These are phyloP conservation scores for Huiozyma sinensis DNA, from an alignment of 805 yeast genomes.

Conservation along the genomic window DNA sequence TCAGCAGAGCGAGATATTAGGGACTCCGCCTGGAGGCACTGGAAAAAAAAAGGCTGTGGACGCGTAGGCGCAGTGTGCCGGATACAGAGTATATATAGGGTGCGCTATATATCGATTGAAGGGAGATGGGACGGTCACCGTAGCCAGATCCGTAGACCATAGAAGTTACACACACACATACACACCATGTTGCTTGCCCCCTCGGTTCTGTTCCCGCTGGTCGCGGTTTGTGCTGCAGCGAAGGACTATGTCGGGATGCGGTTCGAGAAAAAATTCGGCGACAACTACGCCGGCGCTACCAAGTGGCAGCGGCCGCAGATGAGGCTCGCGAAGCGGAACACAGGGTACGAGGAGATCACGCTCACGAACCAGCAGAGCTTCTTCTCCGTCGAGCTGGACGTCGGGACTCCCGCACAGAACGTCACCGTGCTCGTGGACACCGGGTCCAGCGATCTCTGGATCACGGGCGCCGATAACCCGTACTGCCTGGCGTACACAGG, in stretches of 20 bases:
- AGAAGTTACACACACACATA: no score
- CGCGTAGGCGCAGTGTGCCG: no score
- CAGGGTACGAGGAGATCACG: conserved; percentile 5
- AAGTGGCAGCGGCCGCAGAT: conserved; percentile 4
- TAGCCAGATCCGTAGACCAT: no score
- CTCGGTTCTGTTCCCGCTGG: background rate
- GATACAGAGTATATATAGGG: no score
- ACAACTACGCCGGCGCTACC: conserved; percentile 4
- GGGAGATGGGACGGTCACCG: no score
- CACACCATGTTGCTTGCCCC: background rate
- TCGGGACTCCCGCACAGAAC: conserved; percentile 38
- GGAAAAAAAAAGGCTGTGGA: no score
- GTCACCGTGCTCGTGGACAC: conserved; percentile 45
- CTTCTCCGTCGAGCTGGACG: conserved; percentile 30
- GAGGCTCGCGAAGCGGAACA: conserved; percentile 5
- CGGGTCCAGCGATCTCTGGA: conserved; percentile 60
- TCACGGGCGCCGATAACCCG: conserved; percentile 29
- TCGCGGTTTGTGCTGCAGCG: background rate
- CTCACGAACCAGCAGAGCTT: conserved; percentile 33
- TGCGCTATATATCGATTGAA: no score
- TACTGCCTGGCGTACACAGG: conserved; percentile 13
- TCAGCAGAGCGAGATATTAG: no score
- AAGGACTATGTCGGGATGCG: conserved; percentile 1
- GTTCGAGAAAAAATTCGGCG: conserved; percentile 17
- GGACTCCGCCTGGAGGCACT: no score